Evolutionary conservation across 345 rosid species (phyloP), one percentile per base, ranked within the genome.

Genomic region (Passiflora organensis): DNA sequence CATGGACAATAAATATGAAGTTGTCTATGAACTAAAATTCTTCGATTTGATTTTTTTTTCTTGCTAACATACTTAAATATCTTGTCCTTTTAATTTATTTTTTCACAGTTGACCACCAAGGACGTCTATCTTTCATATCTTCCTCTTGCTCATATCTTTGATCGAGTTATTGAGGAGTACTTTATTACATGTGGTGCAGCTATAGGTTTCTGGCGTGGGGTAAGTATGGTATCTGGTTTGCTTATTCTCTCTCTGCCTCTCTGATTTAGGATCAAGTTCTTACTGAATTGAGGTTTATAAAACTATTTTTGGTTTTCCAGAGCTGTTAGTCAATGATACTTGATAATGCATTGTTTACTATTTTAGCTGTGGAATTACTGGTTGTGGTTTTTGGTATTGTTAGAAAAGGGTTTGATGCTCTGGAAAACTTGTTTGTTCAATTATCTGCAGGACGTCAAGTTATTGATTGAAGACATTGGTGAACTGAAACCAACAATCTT

Each of bases 161-260:
- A 93, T 54, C 86, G 97, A 42, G 88, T 80, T 66, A 78, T 93
- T 48, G 99, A 93, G 60, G 99, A 93, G 67, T 64, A 76, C 21
- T 81, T 89, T 59, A 86, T 93, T 64, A 70, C 72, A 57, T 76
- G 65, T 18, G 97, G 91, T 59, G 99, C 89, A 59, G 65, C 87
- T 15, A 89, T 89, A 56, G 99, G 99, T 53, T 89, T 93, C 62
- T 89, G 97, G 96, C 87, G 82, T 67, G 97, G 97, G 82, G 99
- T 93, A 68, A 82, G 82, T 69, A 44, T 15, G 56, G 16, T 58
- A 45, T 19, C n/a, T 1, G n/a, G 8, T 25, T 25, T n/a, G n/a
- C n/a, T n/a, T n/a, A n/a, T n/a, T n/a, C n/a, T n/a, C 10, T 41
- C 4, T 28, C 10, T 41, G 10, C 41, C 2, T 28, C 16, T 16